Evolutionary conservation across 2,329 filamentous ascomycete genomes (phyloP), one percentile per base, ranked within the genome.

Genomic region (Phialophora macrospora): DNA sequence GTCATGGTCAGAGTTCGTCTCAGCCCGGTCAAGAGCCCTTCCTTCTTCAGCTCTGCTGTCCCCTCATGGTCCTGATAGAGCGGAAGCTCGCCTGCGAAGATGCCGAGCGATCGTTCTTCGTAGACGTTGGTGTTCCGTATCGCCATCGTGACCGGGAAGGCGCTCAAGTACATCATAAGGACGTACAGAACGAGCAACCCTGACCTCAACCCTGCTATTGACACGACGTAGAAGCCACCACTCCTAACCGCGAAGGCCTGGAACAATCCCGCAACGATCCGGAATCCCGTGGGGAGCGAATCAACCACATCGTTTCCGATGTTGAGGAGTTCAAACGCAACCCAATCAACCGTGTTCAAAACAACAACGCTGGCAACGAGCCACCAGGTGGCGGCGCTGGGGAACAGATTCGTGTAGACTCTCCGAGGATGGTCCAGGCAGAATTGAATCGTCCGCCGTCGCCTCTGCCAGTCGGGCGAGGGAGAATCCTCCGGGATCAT

Each of bases 131-230:
- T 89, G 73, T 88, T 86, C 60, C 94, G 92, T 73, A 98, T 90
- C 6, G 91, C 95, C 73, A 98, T 98, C 75, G 95, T 94, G 72
- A 98, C 96, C 4, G 94, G 94, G 72, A 97, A 96, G 66, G 97
- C 91, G 64, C 93, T 97, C 68, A 98, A 97, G 78, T 98, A 98
- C 95, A 98, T 98, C 95, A 98, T 98, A 77, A 98, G 89, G 78
- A 98, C 82, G 80, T 97, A 98, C 26, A 93, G 92, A 14, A 96
- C 92, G 62, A 86, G 84, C 2, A 86, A 78, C 4, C 78, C 81
- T 14, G 85, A 82, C 24, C 82, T 81, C 1, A 87, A 77, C 0
- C 73, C 74, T 3, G 82, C 74, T 12, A 87, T 79, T 20, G 78
- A 74, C 34, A 87, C 73, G 28, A 86, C 72, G 76, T 84, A 76